phyloP scores from a whole-genome alignment of 257 asterid species.

The Fraxinus cuspidata region DNA sequence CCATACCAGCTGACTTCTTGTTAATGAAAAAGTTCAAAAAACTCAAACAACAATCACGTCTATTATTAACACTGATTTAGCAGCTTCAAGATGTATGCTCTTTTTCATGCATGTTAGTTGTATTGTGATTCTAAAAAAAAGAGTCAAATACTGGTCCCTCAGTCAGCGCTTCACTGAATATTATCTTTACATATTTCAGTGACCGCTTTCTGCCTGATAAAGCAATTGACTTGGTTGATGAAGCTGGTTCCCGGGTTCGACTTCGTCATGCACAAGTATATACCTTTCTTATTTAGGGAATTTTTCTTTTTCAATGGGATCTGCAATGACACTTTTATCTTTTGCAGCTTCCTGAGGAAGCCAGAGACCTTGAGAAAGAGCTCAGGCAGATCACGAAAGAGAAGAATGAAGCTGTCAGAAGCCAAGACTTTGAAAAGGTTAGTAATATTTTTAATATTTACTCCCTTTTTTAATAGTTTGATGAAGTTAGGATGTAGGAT shows the following conservation, averaged over 20 bases:
- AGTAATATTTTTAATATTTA: constrained; percentile 1
- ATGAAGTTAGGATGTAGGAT: neutral
- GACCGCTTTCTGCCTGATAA: constrained; percentile 98
- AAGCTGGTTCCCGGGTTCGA: constrained; percentile 98
- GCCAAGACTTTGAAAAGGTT: constrained; percentile 98
- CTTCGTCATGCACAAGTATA: constrained; percentile 96
- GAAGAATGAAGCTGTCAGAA: constrained; percentile 90
- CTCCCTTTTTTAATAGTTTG: constrained; percentile 8
- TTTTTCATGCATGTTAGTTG: neutral
- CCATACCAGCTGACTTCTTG: neutral
- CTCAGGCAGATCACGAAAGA: constrained; percentile 94
- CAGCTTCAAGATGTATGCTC: neutral
- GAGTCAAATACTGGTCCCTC: neutral
- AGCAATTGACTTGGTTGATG: constrained; percentile 97
- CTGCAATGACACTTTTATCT: constrained; percentile 18
- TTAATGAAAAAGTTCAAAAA: neutral
- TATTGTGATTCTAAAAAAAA: neutral
- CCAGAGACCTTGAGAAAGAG: constrained; percentile 94
- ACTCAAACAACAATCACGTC: too few species aligned
- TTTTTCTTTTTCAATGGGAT: constrained; percentile 9
- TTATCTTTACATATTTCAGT: constrained; percentile 48
- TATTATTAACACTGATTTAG: neutral
- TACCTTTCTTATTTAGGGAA: constrained; percentile 20
- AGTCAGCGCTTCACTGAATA: constrained; percentile 19
- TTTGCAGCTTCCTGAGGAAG: constrained; percentile 95